Evolutionary conservation across 1,139 yeast genomes (phyloP), one percentile per base, ranked within the genome.

Genomic region (Diutina ranongensis): DNA sequence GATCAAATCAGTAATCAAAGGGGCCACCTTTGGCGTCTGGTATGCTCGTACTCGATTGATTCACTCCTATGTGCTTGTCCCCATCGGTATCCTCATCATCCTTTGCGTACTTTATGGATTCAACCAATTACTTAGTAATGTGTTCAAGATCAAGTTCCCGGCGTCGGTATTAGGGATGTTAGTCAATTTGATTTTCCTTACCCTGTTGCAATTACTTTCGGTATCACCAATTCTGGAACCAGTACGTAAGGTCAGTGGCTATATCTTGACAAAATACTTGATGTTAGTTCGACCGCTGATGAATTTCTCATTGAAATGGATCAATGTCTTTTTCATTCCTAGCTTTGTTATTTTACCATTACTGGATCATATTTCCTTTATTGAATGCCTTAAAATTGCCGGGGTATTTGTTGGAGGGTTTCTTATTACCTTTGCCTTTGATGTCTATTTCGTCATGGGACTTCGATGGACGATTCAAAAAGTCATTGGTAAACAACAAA

Each of bases 81-180:
- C 74, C 2, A 44, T 57, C 1, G 74, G 75, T 2, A 56, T 67
- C 9, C 45, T 70, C 18, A 45, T 62, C 1, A 51, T 68, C 33
- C 56, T 68, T 46, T 49, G 58, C 28, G 62, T 78, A 3, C 61
- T 83, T n/a, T 84, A 83, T 53, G 89, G 85, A 0, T 68, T 82
- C 41, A 77, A 83, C 54, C 65, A 68, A 47, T 60, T 78, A 45
- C 69, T 83, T 48, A 61, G 65, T 22, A 55, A 65, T 47, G 60
- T 70, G 22, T 71, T 78, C 33, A 69, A 75, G 8, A 71, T 83
- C 50, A 65, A 71, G 44, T 80, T 84, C 55, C 94, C 94, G 0
- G 74, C 86, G 9, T 81, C 89, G 10, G 94, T 83, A 22, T 71
- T 85, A 46, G 80, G 87, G 32, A 80, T 84, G 89, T 66, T 83